Evolutionary conservation across 129 eudicot genomes (phyloP), one percentile per base, ranked within the genome.

Genomic region (Deinandra increscens): DNA sequence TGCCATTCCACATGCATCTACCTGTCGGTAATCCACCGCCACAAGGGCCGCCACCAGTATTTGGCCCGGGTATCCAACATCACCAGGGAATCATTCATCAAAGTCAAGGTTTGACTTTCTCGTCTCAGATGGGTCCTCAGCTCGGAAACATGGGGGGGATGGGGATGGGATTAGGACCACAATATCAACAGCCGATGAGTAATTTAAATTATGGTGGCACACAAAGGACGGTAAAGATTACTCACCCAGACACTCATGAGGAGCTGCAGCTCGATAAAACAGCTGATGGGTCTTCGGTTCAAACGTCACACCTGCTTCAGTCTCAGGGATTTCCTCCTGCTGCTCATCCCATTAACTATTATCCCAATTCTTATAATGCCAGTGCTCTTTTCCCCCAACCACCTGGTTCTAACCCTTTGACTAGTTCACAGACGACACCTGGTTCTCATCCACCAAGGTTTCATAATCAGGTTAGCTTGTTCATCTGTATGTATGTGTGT

Each of bases 241-340:
- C 98, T 76, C 90, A 93, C 62, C 98, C 98, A 2, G 88, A 87
- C 2, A 93, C 98, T 42, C 97, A 69, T 38, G 97, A 93, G 76
- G 98, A 89, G 78, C 75, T 93, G 72, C 85, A 78, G 60, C 80
- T 93, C 8, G 95, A 79, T 64, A 77, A 70, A 60, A 68, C 78
- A 64, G 55, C 68, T 7, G 86, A 81, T 42, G 81, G 83, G 29
- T 71, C 87, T 19, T 72, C 89, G 1, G 91, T 43, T 37, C 78
- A 84, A 33, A 69, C 86, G 80, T 7, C 81, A 8, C 92, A 85
- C 71, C 83, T 84, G 9, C 54, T n/a, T n/a, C n/a, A 85, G 61
- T 83, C 93, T 66, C 95, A 91, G 58, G 81, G 88, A n/a, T 72
- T 79, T 22, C 54, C 85, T 15, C 82, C 89, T 4, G 70, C 78